Conservation (phyloP, 75 land plant species). For the Azolla pinnata region DNA sequence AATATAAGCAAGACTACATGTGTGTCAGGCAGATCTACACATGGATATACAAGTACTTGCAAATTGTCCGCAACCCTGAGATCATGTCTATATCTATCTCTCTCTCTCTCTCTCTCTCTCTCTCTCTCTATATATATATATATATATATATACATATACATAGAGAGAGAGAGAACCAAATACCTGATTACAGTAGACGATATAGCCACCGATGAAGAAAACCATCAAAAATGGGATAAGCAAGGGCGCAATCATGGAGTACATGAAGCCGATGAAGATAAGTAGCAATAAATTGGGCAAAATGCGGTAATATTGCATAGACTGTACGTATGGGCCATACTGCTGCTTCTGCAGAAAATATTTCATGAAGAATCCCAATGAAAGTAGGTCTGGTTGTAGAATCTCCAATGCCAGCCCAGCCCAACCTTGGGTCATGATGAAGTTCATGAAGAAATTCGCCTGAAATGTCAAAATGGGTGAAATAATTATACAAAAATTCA, state of each 20-base stretch:
- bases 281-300: constrained; percentile 69
- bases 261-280: constrained; percentile 71
- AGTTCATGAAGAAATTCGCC: constrained; percentile 67
- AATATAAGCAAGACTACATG: too few relatives aligned
- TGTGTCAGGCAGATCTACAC: too few relatives aligned
- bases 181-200: constrained; percentile 85
- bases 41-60: too few relatives aligned
- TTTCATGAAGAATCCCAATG: constrained; percentile 28
- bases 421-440: constrained; percentile 93
- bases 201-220: constrained; percentile 61
- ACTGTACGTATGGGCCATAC: constrained; percentile 38
- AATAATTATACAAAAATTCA: too few relatives aligned
- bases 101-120: too few relatives aligned
- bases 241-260: constrained; percentile 72
- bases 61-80: too few relatives aligned
- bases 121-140: too few relatives aligned
- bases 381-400: constrained; percentile 31
- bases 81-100: too few relatives aligned
- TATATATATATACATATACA: too few relatives aligned
- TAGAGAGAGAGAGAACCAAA: too few relatives aligned
- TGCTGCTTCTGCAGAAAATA: constrained; percentile 10
- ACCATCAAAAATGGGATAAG: constrained; percentile 79
- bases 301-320: constrained; percentile 53
- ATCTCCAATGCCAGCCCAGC: constrained; percentile 66
- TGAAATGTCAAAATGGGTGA: too few relatives aligned